phyloP scores from a whole-genome alignment of 2,329 filamentous ascomycete species.

The Volutella citrinella region DNA sequence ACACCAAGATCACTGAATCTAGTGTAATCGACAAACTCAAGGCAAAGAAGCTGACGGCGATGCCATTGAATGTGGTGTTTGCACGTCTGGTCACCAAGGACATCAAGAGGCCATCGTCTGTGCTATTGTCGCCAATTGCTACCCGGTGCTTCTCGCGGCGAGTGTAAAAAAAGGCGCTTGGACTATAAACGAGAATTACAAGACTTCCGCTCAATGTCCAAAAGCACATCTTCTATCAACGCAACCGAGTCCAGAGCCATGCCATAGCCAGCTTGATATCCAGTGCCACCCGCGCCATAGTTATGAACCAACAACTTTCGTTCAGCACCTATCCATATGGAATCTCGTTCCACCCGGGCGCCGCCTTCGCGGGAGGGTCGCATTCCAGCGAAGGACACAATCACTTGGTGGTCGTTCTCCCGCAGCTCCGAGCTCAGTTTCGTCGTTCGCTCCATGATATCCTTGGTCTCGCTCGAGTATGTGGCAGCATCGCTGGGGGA shows the following conservation, averaged over 20 bases:
- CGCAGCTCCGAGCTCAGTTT: constrained; percentile 29
- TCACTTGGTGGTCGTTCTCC: constrained; percentile 22
- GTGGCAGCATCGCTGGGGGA: too few relatives aligned
- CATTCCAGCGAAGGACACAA: constrained; percentile 31
- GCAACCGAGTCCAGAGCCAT: constrained; percentile 37
- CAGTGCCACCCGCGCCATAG: constrained; percentile 44
- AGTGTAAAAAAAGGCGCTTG: neutral
- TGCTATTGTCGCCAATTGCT: neutral
- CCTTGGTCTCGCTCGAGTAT: too few relatives aligned
- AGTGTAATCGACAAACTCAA: too few relatives aligned
- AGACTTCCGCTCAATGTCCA: constrained; percentile 4
- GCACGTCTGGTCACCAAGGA: too few relatives aligned
- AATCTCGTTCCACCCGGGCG: constrained; percentile 43
- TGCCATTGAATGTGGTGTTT: too few relatives aligned
- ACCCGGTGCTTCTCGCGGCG: neutral
- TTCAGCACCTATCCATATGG: constrained; percentile 20
- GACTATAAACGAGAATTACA: too few relatives aligned
- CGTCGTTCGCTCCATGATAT: too few relatives aligned
- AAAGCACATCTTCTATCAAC: constrained; percentile 25
- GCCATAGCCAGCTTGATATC: constrained; percentile 41
- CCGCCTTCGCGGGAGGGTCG: constrained; percentile 39
- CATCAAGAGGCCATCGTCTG: too few relatives aligned
- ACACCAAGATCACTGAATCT: too few relatives aligned
- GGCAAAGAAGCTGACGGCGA: too few relatives aligned
- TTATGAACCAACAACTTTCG: constrained; percentile 35